Evolutionary conservation across 169 alveolate species (phyloP).

Genomic region (Theileria luwenshuni): DNA sequence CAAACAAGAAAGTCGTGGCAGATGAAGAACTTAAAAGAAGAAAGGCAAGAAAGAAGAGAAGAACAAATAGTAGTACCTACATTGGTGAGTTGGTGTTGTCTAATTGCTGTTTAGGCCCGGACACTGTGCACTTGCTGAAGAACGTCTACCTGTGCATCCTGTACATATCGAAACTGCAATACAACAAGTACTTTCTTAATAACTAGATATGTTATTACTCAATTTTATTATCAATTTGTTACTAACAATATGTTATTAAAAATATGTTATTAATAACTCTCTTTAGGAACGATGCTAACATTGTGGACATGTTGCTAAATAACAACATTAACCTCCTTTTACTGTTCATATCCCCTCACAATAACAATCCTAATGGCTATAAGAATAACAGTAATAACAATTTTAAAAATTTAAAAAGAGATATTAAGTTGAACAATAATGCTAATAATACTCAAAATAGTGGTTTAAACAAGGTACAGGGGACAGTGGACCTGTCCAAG

Average conservation of each 20-base stretch:
- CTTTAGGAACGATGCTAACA: conserved; percentile 28
- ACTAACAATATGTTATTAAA: no score
- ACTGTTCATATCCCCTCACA: not conserved
- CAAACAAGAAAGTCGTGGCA: not conserved
- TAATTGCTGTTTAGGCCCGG: not conserved
- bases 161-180: conserved; percentile 39
- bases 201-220: no score
- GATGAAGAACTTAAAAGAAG: conserved; percentile 14
- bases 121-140: conserved; percentile 26
- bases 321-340: not conserved
- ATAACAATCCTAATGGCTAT: no score
- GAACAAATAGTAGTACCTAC: not conserved
- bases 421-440: no score
- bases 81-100: conserved; percentile 14
- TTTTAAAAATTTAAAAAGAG: no score
- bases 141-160: conserved; percentile 42
- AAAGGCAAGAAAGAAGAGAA: conserved; percentile 6
- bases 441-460: no score
- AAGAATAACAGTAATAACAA: no score
- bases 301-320: conserved; percentile 11
- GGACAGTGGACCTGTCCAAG: not conserved
- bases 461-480: not conserved
- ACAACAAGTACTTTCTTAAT: conserved; percentile 36
- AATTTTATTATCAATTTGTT: no score
- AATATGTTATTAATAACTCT: not conserved